Conservation (phyloP, 2,329 filamentous ascomycete species). For the Sphaceloma murrayae region DNA sequence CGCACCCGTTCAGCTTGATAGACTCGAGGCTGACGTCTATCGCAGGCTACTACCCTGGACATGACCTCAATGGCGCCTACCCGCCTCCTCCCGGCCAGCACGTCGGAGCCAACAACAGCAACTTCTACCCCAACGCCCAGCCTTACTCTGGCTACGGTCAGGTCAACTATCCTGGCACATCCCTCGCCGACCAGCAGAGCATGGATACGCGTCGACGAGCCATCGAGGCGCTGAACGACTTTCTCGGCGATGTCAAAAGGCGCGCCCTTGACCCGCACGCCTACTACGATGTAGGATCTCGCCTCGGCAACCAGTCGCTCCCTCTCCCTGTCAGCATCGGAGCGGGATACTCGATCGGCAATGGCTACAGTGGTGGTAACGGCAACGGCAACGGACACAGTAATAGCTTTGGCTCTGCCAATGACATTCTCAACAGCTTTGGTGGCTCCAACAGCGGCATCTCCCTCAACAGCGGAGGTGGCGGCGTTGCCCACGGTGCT, state of each 20-base stretch:
- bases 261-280: slow-evolving; percentile 79
- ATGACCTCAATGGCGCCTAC: slow-evolving; percentile 20
- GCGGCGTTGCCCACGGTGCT: slow-evolving; percentile 41
- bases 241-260: slow-evolving; percentile 87
- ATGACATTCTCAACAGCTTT: slow-evolving; percentile 30
- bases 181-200: slow-evolving; percentile 30
- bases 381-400: slow-evolving; percentile 22
- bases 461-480: slow-evolving; percentile 27
- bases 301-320: slow-evolving; percentile 62
- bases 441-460: slow-evolving; percentile 18
- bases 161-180: slow-evolving; percentile 40
- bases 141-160: slow-evolving; percentile 31
- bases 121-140: slow-evolving; percentile 23
- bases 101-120: slow-evolving; percentile 21
- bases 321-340: slow-evolving; percentile 29
- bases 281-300: slow-evolving; percentile 86
- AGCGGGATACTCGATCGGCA: slow-evolving; percentile 32
- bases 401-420: slow-evolving; percentile 23
- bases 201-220: slow-evolving; percentile 67
- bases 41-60: slow-evolving; percentile 24
- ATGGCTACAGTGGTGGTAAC: slow-evolving; percentile 30
- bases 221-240: slow-evolving; percentile 81
- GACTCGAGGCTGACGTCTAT: slow-evolving; percentile 17
- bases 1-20: slow-evolving; percentile 16
- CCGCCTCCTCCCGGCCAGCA: slow-evolving; percentile 24